Evolutionary conservation across 1,284 basidiomycete species (phyloP).

Genomic region (Ustilago crameri): DNA sequence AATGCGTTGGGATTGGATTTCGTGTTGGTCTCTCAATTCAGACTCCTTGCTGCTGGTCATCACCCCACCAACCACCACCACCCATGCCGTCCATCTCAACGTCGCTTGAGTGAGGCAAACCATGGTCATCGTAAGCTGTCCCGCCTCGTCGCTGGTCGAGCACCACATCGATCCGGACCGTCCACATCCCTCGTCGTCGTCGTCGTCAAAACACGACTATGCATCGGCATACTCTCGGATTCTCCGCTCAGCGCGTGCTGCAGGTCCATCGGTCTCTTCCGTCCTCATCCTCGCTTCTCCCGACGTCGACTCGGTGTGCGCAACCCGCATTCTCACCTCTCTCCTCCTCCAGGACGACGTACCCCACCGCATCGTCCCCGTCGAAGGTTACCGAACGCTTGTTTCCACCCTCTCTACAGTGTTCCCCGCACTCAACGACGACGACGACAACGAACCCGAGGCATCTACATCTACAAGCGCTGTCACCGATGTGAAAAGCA

Average conservation of each 20-base stretch:
- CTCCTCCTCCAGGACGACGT: constrained; percentile 93
- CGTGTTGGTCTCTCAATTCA: constrained; percentile 12
- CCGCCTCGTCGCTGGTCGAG: constrained; percentile 37
- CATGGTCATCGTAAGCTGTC: constrained; percentile 47
- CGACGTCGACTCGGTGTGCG: constrained; percentile 89
- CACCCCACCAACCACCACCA: background rate
- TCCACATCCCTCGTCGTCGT: background rate
- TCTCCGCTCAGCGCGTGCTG: constrained; percentile 33
- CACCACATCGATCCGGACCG: constrained; percentile 33
- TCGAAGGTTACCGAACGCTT: constrained; percentile 77
- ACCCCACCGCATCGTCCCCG: constrained; percentile 88
- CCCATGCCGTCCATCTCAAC: background rate
- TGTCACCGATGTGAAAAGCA: constrained; percentile 80
- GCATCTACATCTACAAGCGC: constrained; percentile 12
- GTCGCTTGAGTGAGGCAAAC: background rate
- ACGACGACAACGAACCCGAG: background rate
- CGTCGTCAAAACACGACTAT: constrained; percentile 48
- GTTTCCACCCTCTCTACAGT: constrained; percentile 35
- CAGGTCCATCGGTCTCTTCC: constrained; percentile 45
- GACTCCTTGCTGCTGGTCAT: background rate
- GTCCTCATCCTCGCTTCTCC: constrained; percentile 86
- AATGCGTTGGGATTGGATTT: background rate
- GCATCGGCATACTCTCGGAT: constrained; percentile 60
- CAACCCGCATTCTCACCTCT: constrained; percentile 86
- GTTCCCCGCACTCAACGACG: constrained; percentile 29